A percentile compares a stretch with the other conserved stretches of the same genome.
phyloP scores from a whole-genome alignment of 805 yeast species.

The Teunomyces panamensis region DNA sequence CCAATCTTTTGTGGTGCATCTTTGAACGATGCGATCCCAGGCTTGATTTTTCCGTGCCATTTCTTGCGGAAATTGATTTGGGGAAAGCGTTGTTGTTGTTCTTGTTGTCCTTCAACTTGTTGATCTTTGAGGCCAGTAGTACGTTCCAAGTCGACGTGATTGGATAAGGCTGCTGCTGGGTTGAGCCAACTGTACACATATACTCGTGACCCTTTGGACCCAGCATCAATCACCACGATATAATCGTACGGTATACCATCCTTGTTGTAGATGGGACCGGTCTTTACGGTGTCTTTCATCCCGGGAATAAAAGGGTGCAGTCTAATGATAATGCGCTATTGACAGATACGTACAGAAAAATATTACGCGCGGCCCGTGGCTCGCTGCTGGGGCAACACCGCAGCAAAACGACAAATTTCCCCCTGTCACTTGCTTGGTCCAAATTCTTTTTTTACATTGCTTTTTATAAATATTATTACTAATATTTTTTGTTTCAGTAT shows the following conservation, averaged over 20 bases:
- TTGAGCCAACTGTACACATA: slow-evolving; percentile 57
- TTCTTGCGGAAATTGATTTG: slow-evolving; percentile 28
- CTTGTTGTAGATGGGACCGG: slow-evolving; percentile 19
- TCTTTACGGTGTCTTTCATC: background rate
- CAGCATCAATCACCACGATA: slow-evolving; percentile 61
- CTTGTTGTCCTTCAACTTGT: no score
- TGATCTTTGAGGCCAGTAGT: background rate
- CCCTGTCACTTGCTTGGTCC: no score
- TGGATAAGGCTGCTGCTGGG: slow-evolving; percentile 27
- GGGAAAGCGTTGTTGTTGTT: slow-evolving; percentile 22
- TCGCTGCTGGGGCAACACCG: no score
- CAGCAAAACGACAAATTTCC: no score
- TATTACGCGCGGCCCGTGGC: background rate
- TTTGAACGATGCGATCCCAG: slow-evolving; percentile 56
- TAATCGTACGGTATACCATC: slow-evolving; percentile 56
- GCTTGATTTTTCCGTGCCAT: slow-evolving; percentile 53
- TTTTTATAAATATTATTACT: no score
- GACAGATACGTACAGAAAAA: background rate
- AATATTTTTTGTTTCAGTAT: background rate
- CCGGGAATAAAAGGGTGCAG: background rate
- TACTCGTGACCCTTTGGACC: slow-evolving; percentile 64
- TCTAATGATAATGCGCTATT: background rate
- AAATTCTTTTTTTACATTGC: no score
- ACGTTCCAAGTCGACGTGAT: slow-evolving; percentile 5
- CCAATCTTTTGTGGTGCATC: slow-evolving; percentile 50